Evolutionary conservation across 441 rosid species (phyloP), one percentile per base, ranked within the genome.

Genomic region (Breynia disticha): DNA sequence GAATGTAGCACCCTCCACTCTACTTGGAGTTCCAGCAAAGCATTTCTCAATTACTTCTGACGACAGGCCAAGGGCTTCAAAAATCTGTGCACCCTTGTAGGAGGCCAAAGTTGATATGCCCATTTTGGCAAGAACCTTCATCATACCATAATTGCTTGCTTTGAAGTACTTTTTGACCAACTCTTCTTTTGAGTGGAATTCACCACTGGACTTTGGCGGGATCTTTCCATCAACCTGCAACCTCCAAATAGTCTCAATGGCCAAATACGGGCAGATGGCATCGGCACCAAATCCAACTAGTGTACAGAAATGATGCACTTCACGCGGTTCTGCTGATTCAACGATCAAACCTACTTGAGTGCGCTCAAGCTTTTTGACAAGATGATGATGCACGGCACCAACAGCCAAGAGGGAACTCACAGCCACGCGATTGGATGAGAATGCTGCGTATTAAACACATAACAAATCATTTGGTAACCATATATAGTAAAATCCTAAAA

Each of bases 101-200:
- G 99, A 95, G 49, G 99, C 99, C 67, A 95, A 63, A 44, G 99
- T 95, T 17, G 99, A 95, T 55, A 95, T 95, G 55, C 99, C 99
- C 99, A 95, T 95, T 67, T 90, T 95, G 20, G 99, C 99, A 50
- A 95, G 97, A 66, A 95, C 99, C 76, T 95, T 95, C 99, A 95
- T 95, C 99, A 95, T 95, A 58, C 99, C 99, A 63, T 90, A 95
- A 75, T 76, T 88, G 75, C 99, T 95, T 50, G 99, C 99, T 70
- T 86, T 90, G 75, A 86, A 95, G 74, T 90, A 95, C 76, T 80
- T 90, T 71, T 84, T 87, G 44, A 90, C 84, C 66, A 90, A 78
- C 71, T 90, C 98, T 18, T 75, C 83, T 83, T 88, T 86, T 17
- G 93, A 83, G 70, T 72, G 83, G 71, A 90, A 81, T 52, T 80